Evolutionary conservation across 2,329 filamentous ascomycete genomes (phyloP).

Genomic region (Sclerotinia minor): DNA sequence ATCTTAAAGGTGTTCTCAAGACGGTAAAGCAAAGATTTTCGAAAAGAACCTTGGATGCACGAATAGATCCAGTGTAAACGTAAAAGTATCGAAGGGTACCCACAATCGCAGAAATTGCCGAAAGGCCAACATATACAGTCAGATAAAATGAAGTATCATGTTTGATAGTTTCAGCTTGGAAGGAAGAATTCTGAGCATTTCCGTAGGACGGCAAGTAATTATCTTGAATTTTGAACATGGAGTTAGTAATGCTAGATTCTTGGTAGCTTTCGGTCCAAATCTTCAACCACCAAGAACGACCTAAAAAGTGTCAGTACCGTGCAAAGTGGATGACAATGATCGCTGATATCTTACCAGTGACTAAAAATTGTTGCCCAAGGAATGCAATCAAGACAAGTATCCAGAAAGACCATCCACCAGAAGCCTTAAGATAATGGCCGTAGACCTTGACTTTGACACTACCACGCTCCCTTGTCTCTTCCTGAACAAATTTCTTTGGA

Average conservation of each 20-base stretch:
- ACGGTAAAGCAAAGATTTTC: slow-evolving; percentile 65
- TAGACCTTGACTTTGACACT: slow-evolving; percentile 70
- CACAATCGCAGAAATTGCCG: slow-evolving; percentile 56
- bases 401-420: slow-evolving; percentile 65
- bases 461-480: slow-evolving; percentile 71
- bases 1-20: slow-evolving; percentile 71
- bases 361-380: slow-evolving; percentile 53
- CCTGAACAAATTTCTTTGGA: slow-evolving; percentile 72
- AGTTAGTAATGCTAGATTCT: slow-evolving; percentile 28
- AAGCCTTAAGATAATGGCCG: slow-evolving; percentile 63
- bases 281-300: slow-evolving; percentile 63
- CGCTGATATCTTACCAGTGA: slow-evolving; percentile 49
- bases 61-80: slow-evolving; percentile 64
- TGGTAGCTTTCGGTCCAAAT: slow-evolving; percentile 58
- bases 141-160: slow-evolving; percentile 61
- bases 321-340: neutral
- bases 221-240: slow-evolving; percentile 47
- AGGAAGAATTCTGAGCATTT: slow-evolving; percentile 13
- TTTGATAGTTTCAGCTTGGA: slow-evolving; percentile 1
- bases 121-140: slow-evolving; percentile 64
- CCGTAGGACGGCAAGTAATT: slow-evolving; percentile 16
- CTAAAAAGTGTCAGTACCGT: slow-evolving; percentile 35
- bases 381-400: slow-evolving; percentile 54
- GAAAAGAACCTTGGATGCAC: slow-evolving; percentile 69
- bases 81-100: slow-evolving; percentile 64